phyloP scores from a whole-genome alignment of 139 green algal species.

The Spirogloea muscicola region DNA sequence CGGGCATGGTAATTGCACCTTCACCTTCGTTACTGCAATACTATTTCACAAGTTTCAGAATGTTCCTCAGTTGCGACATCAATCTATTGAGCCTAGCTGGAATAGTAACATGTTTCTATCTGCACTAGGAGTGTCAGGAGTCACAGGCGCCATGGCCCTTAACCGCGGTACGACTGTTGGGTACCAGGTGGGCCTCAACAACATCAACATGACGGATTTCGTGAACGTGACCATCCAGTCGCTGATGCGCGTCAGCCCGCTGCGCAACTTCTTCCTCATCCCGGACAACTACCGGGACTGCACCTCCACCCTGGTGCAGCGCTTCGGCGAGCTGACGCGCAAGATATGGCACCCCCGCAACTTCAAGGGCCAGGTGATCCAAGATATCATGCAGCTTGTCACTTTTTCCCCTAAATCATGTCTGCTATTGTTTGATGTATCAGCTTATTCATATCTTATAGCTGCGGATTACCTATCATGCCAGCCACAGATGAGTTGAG shows the following conservation, averaged over 20 bases:
- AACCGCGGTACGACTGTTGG: too few species aligned
- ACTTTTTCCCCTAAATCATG: too few species aligned
- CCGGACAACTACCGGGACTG: conserved; percentile 64
- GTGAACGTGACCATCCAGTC: conserved; percentile 85
- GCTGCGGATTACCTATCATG: too few species aligned
- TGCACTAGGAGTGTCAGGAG: too few species aligned
- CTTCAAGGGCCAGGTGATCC: conserved; percentile 83
- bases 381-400: too few species aligned
- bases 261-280: conserved; percentile 86
- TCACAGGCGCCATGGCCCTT: too few species aligned
- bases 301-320: conserved; percentile 66
- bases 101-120: too few species aligned
- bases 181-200: conserved; percentile 87
- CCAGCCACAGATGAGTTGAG: too few species aligned
- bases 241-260: conserved; percentile 43
- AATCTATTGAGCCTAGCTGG: too few species aligned
- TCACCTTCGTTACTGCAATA: neutral
- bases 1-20: conserved; percentile 52
- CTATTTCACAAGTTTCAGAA: neutral
- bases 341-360: conserved; percentile 94
- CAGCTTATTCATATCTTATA: too few species aligned
- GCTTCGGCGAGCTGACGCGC: conserved; percentile 86
- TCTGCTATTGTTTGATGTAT: too few species aligned
- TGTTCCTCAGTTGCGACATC: neutral
- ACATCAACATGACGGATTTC: conserved; percentile 92